Evolutionary conservation across 139 green algal species (phyloP).

Genomic region (Closterium sp.): DNA sequence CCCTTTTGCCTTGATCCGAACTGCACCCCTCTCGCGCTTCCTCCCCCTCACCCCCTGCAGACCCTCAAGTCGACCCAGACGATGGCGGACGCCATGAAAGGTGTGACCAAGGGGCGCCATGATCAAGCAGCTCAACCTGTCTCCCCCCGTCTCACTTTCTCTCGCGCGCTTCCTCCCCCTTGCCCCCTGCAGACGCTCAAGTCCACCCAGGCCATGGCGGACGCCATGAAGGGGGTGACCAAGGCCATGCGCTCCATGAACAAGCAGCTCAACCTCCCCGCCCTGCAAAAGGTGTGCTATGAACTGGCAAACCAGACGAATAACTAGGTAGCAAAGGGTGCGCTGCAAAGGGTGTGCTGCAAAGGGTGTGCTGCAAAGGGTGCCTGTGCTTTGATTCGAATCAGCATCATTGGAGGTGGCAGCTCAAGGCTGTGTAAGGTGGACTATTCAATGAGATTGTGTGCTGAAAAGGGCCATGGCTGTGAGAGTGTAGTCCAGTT

Average conservation of each 20-base stretch:
- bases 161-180: not conserved
- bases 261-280: conserved; percentile 87
- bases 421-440: too few relatives aligned
- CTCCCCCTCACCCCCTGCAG: conserved; percentile 56
- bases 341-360: too few relatives aligned
- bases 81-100: conserved; percentile 94
- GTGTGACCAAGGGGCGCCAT: conserved; percentile 96
- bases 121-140: conserved; percentile 94
- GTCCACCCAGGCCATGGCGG: conserved; percentile 94
- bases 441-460: too few relatives aligned
- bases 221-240: conserved; percentile 93
- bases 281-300: conserved; percentile 2
- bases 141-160: conserved; percentile 19
- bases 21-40: not conserved
- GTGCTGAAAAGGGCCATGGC: too few relatives aligned
- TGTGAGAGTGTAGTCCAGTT: too few relatives aligned
- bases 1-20: not conserved
- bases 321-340: too few relatives aligned
- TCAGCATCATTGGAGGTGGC: too few relatives aligned
- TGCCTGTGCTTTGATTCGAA: too few relatives aligned
- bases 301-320: too few relatives aligned
- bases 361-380: too few relatives aligned
- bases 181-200: conserved; percentile 82
- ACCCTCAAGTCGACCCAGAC: conserved; percentile 96
- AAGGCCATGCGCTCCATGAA: conserved; percentile 89